A percentile compares a stretch with the other conserved stretches of the same genome.
These are phyloP conservation scores for Arthrobotrys sinensis DNA, from an alignment of 2,329 filamentous ascomycete genomes.

Conservation along the genomic window DNA sequence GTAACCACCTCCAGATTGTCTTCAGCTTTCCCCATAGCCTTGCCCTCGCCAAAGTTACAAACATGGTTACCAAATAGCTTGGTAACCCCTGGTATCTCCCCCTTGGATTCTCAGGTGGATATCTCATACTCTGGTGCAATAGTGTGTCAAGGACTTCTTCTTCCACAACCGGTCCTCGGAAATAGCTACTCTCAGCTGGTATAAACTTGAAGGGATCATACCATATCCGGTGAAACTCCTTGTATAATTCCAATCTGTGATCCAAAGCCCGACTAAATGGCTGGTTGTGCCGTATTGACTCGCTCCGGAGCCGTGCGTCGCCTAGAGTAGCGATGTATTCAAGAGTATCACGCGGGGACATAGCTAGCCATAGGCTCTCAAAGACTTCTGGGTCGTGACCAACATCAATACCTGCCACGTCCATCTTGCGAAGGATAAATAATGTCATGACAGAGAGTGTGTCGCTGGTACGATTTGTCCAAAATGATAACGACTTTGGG, in stretches of 20 bases:
- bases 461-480: conserved; percentile 57
- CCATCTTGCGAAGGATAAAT: conserved; percentile 51
- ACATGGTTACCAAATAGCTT: conserved; percentile 54
- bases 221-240: conserved; percentile 43
- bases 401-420: conserved; percentile 49
- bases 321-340: conserved; percentile 46
- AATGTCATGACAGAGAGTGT: conserved; percentile 35
- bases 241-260: conserved; percentile 45
- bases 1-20: conserved; percentile 61
- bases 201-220: conserved; percentile 48
- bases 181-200: conserved; percentile 38
- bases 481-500: conserved; percentile 37
- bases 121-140: conserved; percentile 33
- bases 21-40: conserved; percentile 28
- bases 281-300: conserved; percentile 1
- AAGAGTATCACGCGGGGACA: conserved; percentile 45
- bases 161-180: conserved; percentile 22
- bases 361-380: conserved; percentile 53
- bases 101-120: conserved; percentile 31
- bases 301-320: conserved; percentile 13
- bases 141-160: conserved; percentile 19
- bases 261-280: conserved; percentile 52
- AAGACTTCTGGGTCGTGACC: conserved; percentile 54
- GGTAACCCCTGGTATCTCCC: conserved; percentile 40
- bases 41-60: conserved; percentile 40